These are phyloP conservation scores for Apiospora aurea DNA, from an alignment of 2,329 filamentous ascomycete species.

Conservation along the genomic window DNA sequence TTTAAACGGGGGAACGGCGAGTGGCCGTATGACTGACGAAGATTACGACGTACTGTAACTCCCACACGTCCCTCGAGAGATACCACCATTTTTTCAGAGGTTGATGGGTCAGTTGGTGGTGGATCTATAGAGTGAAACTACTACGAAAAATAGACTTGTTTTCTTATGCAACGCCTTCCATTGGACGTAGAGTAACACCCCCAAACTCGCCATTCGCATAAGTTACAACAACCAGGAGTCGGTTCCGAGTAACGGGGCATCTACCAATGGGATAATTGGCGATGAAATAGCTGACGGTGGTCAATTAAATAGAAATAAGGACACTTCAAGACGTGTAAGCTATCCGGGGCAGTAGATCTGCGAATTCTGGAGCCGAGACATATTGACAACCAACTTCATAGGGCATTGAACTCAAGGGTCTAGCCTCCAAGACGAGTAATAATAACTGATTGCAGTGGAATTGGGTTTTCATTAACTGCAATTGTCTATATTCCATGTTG, in stretches of 20 bases:
- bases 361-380: too few relatives aligned
- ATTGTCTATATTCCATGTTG: neutral
- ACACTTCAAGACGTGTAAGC: too few relatives aligned
- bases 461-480: neutral
- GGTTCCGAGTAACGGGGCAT: too few relatives aligned
- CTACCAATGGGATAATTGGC: too few relatives aligned
- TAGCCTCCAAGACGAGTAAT: too few relatives aligned
- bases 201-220: too few relatives aligned
- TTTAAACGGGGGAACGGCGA: conserved; percentile 9
- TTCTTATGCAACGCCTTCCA: neutral
- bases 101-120: conserved; percentile 37
- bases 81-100: conserved; percentile 33
- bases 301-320: too few relatives aligned
- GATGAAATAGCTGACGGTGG: too few relatives aligned
- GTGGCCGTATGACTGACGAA: conserved; percentile 37
- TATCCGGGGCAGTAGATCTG: too few relatives aligned
- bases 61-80: conserved; percentile 39
- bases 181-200: neutral
- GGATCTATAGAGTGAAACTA: conserved; percentile 6
- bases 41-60: conserved; percentile 37
- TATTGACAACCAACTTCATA: too few relatives aligned
- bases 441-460: neutral
- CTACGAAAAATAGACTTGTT: conserved; percentile 21
- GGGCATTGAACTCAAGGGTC: too few relatives aligned
- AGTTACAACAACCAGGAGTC: too few relatives aligned